Base-by-base conservation (phyloP, 164 flowering plant genomes). In the Piper longum region DNA sequence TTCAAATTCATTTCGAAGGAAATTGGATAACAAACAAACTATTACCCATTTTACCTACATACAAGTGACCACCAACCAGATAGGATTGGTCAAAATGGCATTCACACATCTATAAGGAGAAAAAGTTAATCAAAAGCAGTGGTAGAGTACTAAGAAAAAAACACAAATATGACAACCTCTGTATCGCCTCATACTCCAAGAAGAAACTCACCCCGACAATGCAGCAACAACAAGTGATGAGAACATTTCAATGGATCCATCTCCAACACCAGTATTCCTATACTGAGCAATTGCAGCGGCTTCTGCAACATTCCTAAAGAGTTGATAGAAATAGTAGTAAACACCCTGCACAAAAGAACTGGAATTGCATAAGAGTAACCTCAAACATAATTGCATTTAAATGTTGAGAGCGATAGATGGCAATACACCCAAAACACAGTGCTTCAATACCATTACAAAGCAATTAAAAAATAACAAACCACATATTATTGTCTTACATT, bases 271-370 rank as follows among this genome's bases (percentile, higher is more conserved):
- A 62, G 36, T 26, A 26, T 72, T 81, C 70, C 65, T 86, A 70
- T 59, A 78, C 14, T 74, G 81, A 65, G 74, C 78, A 67, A 82
- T 75, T 54, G 97, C 96, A 61, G 75, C 63, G 67, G 76, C 80
- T 77, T 88, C 96, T 69, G 88, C 97, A 64, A 75, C 85, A 71
- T 72, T 79, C 85, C 97, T 85, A 77, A 92, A 88, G 81, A 92
- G 76, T 85, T 89, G 96, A 83, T 92, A 92, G 83, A 92, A 92
- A 84, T 89, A 92, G 79, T 92, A 92, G 76, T 92, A 92, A 77
- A 89, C 96, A 78, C 98, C 98, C 98, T 92, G 90, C 77, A 72
- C 70, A 75, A 77, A 70, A 67, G 76, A 73, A 79, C 67, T 36
- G 14, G 14, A 48, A 5, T 48, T 2, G 52, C 52, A 48, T 48